Conservation (phyloP, 345 rosid genomes). For the Hevea brasiliensis region DNA sequence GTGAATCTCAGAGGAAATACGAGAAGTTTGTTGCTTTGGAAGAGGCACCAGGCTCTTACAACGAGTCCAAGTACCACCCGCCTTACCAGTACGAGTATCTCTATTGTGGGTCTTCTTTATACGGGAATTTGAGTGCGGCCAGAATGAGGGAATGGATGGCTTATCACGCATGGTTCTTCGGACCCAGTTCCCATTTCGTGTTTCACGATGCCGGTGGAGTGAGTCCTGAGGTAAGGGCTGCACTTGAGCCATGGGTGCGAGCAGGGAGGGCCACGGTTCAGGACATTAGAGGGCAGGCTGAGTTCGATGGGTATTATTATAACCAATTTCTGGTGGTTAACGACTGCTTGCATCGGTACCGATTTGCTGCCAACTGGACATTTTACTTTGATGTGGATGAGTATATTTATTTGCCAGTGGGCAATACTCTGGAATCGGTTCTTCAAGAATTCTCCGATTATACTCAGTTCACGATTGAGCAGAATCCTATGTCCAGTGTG, state of each 20-base stretch:
- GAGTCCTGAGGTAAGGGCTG: conserved; percentile 53
- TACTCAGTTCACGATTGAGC: conserved; percentile 90
- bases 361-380: conserved; percentile 71
- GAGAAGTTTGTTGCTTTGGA: conserved; percentile 61
- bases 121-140: conserved; percentile 64
- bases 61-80: conserved; percentile 47
- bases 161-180: conserved; percentile 88
- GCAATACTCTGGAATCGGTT: conserved; percentile 55
- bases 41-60: conserved; percentile 59
- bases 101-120: conserved; percentile 81
- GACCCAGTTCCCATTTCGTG: conserved; percentile 77
- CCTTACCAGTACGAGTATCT: conserved; percentile 70
- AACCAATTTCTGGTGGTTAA: conserved; percentile 87
- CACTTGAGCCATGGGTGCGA: conserved; percentile 71
- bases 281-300: conserved; percentile 62
- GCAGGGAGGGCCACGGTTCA: conserved; percentile 75
- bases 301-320: conserved; percentile 77
- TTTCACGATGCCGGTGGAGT: conserved; percentile 90
- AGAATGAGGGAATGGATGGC: conserved; percentile 92
- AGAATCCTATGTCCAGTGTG: conserved; percentile 76
- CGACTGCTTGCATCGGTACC: conserved; percentile 74
- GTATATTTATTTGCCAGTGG: conserved; percentile 64
- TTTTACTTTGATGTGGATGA: conserved; percentile 90
- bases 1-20: conserved; percentile 43
- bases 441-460: conserved; percentile 51